Percentiles rank a stretch among this genome's conserved stretches.
phyloP scores from a whole-genome alignment of 768 basidiomycete genomes.

The Trichaptum fuscoviolaceum region DNA sequence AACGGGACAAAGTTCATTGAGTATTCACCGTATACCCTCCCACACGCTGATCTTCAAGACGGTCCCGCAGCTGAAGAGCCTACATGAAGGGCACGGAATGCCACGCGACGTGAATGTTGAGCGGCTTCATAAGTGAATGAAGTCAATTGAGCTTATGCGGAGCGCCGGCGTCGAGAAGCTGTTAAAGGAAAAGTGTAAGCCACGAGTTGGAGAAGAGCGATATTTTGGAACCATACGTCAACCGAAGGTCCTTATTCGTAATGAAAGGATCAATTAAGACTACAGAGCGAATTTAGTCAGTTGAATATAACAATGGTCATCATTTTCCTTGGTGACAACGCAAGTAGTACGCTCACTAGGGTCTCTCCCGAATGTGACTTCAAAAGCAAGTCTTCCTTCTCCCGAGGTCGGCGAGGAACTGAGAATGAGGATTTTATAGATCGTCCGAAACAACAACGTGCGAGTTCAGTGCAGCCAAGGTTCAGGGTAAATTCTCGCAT shows the following conservation, averaged over 20 bases:
- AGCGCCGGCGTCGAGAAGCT: neutral
- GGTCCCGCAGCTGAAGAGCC: neutral
- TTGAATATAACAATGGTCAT: neutral
- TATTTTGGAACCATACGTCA: neutral
- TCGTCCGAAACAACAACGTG: neutral
- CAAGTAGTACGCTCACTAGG: neutral
- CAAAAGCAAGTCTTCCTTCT: neutral
- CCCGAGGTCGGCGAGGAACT: neutral
- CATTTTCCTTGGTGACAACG: neutral
- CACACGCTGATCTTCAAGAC: neutral
- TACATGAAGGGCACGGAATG: neutral
- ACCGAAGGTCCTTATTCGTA: neutral
- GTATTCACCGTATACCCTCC: neutral
- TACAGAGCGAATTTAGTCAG: neutral
- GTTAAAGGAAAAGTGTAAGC: neutral
- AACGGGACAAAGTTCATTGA: neutral
- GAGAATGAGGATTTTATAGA: neutral
- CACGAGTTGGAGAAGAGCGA: neutral
- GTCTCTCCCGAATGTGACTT: neutral
- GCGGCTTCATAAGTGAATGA: neutral
- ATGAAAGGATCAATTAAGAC: neutral
- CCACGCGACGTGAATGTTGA: neutral
- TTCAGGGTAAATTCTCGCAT: no score
- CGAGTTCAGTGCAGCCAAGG: no score
- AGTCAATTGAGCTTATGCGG: neutral